A percentile compares a stretch with the other conserved stretches of the same genome.
Conservation (phyloP, 129 eudicot genomes). For the Calendula officinalis region DNA sequence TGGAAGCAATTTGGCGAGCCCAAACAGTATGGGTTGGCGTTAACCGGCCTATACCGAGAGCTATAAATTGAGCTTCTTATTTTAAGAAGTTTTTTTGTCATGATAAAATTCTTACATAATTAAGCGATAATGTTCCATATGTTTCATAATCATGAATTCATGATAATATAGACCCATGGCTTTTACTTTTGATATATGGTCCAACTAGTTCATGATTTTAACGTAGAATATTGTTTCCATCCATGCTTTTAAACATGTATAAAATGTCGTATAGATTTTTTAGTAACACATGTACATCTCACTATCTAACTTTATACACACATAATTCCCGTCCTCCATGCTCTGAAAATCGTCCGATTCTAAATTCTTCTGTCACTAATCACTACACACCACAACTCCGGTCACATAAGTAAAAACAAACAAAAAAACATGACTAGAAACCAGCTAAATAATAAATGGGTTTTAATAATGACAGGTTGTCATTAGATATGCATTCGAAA, state of each 20-base stretch:
- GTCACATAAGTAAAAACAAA: not conserved
- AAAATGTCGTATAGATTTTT: conserved; percentile 13
- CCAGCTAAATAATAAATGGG: not conserved
- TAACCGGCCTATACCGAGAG: too few relatives aligned
- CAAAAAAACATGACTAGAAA: not conserved
- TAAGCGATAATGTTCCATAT: not conserved
- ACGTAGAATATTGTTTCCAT: not conserved
- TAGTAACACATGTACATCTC: conserved; percentile 28
- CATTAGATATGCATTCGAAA: too few relatives aligned
- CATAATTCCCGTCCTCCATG: conserved; percentile 5
- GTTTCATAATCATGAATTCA: not conserved
- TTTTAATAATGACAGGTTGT: too few relatives aligned
- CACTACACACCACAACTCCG: conserved; percentile 3
- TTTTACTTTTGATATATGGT: conserved; percentile 8
- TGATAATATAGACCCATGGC: not conserved
- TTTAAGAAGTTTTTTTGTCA: not conserved
- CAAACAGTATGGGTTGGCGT: too few relatives aligned
- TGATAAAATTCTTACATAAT: not conserved
- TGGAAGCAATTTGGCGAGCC: too few relatives aligned
- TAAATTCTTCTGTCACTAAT: conserved; percentile 1
- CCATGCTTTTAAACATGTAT: conserved; percentile 28
- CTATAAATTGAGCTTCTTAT: not conserved
- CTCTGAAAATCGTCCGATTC: conserved; percentile 18
- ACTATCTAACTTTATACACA: conserved; percentile 29
- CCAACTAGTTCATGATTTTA: not conserved